A percentile compares a stretch with the other conserved stretches of the same genome.
phyloP scores from a whole-genome alignment of 177 flowering plant species.

The Telopea speciosissima region DNA sequence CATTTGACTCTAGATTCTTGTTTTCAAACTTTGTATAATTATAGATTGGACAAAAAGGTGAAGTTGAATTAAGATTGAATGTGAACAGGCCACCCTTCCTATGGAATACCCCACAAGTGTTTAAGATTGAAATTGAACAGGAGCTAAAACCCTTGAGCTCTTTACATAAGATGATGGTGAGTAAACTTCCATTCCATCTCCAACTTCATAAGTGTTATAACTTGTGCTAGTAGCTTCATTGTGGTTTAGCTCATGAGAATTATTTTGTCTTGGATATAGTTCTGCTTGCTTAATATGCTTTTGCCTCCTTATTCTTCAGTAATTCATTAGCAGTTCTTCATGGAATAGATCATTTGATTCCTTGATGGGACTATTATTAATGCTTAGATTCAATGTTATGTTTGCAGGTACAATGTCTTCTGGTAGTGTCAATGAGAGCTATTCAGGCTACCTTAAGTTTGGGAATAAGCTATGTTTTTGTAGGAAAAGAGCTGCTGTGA shows the following conservation, averaged over 20 bases:
- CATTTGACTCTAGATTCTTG: neutral
- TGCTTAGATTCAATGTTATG: too few relatives aligned
- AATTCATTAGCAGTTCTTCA: slow-evolving; percentile 42
- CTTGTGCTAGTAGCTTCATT: slow-evolving; percentile 31
- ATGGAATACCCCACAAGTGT: neutral
- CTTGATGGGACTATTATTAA: too few relatives aligned
- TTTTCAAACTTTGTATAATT: neutral
- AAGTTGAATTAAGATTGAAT: neutral
- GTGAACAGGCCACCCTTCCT: neutral
- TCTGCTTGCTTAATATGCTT: slow-evolving; percentile 61
- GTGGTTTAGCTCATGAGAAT: slow-evolving; percentile 7
- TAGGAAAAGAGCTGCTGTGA: too few relatives aligned
- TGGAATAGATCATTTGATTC: too few relatives aligned
- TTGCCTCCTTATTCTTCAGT: slow-evolving; percentile 34
- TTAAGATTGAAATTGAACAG: too few relatives aligned
- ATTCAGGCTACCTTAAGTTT: too few relatives aligned
- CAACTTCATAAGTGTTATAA: slow-evolving; percentile 14
- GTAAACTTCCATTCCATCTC: slow-evolving; percentile 26
- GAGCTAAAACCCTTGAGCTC: too few relatives aligned
- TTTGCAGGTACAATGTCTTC: too few relatives aligned
- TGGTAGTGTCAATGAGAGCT: too few relatives aligned
- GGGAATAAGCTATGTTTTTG: too few relatives aligned
- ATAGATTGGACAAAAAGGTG: slow-evolving; percentile 1
- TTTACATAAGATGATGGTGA: slow-evolving; percentile 23
- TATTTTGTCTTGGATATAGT: slow-evolving; percentile 20